phyloP scores from a whole-genome alignment of 2,329 filamentous ascomycete genomes.

The Zymoseptoria tritici region DNA sequence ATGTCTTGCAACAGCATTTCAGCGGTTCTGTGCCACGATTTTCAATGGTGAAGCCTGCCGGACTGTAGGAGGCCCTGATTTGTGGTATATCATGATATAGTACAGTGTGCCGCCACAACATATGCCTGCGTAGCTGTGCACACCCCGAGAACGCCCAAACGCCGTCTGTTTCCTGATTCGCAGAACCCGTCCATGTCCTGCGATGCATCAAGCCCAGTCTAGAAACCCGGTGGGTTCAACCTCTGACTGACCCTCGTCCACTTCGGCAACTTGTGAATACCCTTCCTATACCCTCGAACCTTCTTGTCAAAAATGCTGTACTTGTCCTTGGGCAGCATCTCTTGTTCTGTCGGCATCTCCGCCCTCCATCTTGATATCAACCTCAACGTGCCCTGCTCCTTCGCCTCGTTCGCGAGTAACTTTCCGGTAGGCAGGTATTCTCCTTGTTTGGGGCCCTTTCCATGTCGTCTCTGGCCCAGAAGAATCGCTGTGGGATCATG shows the following conservation, averaged over 20 bases:
- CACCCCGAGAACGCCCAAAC: not conserved
- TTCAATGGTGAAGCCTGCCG: too few species aligned
- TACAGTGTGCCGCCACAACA: not conserved
- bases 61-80: not conserved
- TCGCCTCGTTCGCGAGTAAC: slow-evolving; percentile 21
- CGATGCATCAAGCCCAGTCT: slow-evolving; percentile 21
- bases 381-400: slow-evolving; percentile 54
- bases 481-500: not conserved
- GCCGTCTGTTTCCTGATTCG: not conserved
- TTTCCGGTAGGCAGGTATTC: slow-evolving; percentile 16
- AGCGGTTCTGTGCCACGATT: too few species aligned
- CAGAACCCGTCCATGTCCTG: too few species aligned
- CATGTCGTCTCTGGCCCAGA: slow-evolving; percentile 19
- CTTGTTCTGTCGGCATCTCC: slow-evolving; percentile 90
- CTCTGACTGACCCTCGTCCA: slow-evolving; percentile 95
- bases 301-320: slow-evolving; percentile 98
- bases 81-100: not conserved
- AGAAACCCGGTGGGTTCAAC: slow-evolving; percentile 91
- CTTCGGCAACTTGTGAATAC: slow-evolving; percentile 71
- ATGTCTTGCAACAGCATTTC: too few species aligned
- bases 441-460: slow-evolving; percentile 27
- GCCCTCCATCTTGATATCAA: slow-evolving; percentile 83
- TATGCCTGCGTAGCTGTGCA: not conserved
- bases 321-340: slow-evolving; percentile 95
- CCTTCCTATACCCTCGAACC: slow-evolving; percentile 91